phyloP scores from a whole-genome alignment of 2,329 filamentous ascomycete genomes.

The Epichloe sibirici region DNA sequence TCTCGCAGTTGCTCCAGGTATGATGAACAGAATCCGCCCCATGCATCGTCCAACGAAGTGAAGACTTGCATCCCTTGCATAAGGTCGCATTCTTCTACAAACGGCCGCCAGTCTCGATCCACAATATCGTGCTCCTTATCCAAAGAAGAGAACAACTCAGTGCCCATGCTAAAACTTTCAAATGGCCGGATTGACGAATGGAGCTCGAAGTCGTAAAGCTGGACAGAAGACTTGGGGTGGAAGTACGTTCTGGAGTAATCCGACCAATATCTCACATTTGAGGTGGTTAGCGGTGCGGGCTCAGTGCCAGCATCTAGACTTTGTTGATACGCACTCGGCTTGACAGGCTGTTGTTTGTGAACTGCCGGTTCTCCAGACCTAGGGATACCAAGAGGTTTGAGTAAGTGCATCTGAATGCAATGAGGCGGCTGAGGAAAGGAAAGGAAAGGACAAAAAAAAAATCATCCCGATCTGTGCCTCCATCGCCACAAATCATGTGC shows the following conservation, averaged over 20 bases:
- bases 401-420: not conserved
- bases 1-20: conserved; percentile 73
- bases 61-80: conserved; percentile 79
- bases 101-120: conserved; percentile 79
- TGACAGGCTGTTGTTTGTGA: conserved; percentile 55
- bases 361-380: conserved; percentile 58
- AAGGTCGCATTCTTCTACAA: conserved; percentile 86
- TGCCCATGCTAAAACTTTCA: conserved; percentile 77
- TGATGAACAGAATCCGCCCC: conserved; percentile 63
- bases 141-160: conserved; percentile 60
- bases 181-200: conserved; percentile 73
- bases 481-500: not conserved
- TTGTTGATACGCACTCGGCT: conserved; percentile 63
- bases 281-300: conserved; percentile 51
- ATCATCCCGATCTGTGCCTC: not conserved
- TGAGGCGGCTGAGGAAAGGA: too few relatives aligned
- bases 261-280: conserved; percentile 86
- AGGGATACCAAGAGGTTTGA: not conserved
- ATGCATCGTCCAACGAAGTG: conserved; percentile 61
- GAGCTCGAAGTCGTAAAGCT: conserved; percentile 78
- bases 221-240: conserved; percentile 77
- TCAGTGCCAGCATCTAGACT: conserved; percentile 62
- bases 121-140: conserved; percentile 76
- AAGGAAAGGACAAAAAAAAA: too few relatives aligned
- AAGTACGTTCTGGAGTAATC: conserved; percentile 91